Evolutionary conservation across 257 asterid species (phyloP).

Genomic region (Ligustrum vulgare): DNA sequence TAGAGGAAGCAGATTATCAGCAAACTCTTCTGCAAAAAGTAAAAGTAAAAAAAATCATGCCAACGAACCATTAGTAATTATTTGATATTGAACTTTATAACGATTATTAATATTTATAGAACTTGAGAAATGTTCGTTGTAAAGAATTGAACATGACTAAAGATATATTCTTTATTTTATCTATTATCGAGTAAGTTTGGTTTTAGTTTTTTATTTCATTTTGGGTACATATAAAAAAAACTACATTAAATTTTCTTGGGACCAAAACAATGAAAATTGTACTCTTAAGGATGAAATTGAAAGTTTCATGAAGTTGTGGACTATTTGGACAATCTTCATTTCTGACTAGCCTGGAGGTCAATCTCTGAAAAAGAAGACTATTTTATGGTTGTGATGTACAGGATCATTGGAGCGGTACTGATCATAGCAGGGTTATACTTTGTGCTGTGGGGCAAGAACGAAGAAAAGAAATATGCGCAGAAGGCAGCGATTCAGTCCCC

Average conservation of each 20-base stretch:
- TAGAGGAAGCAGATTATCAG: too few species aligned
- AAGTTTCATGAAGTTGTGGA: neutral
- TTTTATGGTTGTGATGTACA: conserved; percentile 29
- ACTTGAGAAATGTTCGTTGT: too few species aligned
- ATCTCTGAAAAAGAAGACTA: neutral
- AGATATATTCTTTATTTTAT: too few species aligned
- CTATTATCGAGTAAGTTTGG: too few species aligned
- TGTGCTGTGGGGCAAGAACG: conserved; percentile 91
- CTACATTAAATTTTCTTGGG: neutral
- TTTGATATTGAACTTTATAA: too few species aligned
- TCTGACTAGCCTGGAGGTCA: neutral
- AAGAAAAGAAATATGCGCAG: conserved; percentile 62
- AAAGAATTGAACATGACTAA: too few species aligned
- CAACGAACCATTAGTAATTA: too few species aligned
- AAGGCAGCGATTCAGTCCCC: conserved; percentile 51
- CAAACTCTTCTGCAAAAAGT: too few species aligned
- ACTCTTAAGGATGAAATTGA: neutral
- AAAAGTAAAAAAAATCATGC: too few species aligned
- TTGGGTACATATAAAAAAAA: neutral
- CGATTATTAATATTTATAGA: too few species aligned
- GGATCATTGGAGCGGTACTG: conserved; percentile 85
- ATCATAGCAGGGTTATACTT: conserved; percentile 84
- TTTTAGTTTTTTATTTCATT: too few species aligned
- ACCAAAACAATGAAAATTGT: neutral
- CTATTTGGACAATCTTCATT: neutral